A percentile compares a stretch with the other conserved stretches of the same genome.
Evolutionary conservation across 2,329 filamentous ascomycete species (phyloP).

Genomic region (Colletotrichum sp.): DNA sequence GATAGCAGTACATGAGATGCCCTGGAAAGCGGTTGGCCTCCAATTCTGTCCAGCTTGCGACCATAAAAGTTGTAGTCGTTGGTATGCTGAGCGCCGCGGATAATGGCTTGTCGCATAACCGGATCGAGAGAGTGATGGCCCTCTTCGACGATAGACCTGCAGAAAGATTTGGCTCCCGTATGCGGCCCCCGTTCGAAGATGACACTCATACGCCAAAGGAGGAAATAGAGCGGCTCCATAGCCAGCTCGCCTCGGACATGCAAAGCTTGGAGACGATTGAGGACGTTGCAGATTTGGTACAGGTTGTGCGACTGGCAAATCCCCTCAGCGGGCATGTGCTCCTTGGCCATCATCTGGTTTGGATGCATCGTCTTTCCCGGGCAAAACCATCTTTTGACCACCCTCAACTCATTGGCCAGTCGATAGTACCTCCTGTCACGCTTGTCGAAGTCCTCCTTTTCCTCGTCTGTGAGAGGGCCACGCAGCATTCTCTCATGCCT

Average conservation of each 20-base stretch:
- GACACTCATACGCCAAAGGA: conserved; percentile 36
- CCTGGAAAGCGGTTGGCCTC: neutral
- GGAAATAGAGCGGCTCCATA: conserved; percentile 43
- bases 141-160: neutral
- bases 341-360: conserved; percentile 39
- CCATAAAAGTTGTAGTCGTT: conserved; percentile 7
- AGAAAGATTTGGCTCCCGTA: neutral
- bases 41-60: neutral
- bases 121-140: neutral
- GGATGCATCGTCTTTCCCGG: conserved; percentile 33
- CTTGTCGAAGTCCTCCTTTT: neutral
- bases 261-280: conserved; percentile 34
- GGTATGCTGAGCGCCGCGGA: conserved; percentile 6
- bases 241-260: conserved; percentile 25
- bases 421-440: neutral
- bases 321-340: conserved; percentile 32
- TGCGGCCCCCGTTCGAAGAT: neutral
- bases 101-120: neutral
- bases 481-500: neutral
- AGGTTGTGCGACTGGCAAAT: conserved; percentile 39
- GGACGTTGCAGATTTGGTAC: conserved; percentile 37
- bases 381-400: conserved; percentile 39
- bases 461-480: neutral
- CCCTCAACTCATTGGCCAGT: conserved; percentile 33
- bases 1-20: neutral